Percentiles rank a stretch among this genome's conserved stretches.
These are phyloP conservation scores for Colletotrichum euphorbiae DNA, from an alignment of 2,329 filamentous ascomycete species.

Conservation along the genomic window DNA sequence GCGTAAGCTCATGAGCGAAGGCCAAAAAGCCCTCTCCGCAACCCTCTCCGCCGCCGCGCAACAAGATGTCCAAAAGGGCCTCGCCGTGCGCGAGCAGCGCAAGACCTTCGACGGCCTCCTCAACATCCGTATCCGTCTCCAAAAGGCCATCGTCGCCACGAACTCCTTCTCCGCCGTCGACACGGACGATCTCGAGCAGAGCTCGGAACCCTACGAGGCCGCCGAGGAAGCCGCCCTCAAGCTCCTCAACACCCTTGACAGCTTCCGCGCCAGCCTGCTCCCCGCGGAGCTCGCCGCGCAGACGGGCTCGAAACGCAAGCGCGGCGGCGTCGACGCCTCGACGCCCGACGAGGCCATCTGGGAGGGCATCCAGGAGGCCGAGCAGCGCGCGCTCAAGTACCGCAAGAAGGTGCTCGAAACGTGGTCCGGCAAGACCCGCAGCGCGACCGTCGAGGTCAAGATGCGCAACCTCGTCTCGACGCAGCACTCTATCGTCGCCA, in stretches of 20 bases:
- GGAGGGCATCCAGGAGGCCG: constrained; percentile 75
- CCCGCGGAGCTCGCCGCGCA: constrained; percentile 52
- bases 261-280: constrained; percentile 72
- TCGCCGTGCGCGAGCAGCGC: constrained; percentile 87
- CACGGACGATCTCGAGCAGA: constrained; percentile 52
- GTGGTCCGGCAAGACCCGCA: constrained; percentile 83
- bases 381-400: constrained; percentile 67
- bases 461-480: constrained; percentile 66
- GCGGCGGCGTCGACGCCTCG: constrained; percentile 55
- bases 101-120: constrained; percentile 88
- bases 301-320: constrained; percentile 71
- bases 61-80: constrained; percentile 85
- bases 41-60: constrained; percentile 73
- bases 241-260: constrained; percentile 84
- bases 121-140: constrained; percentile 90
- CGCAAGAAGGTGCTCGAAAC: constrained; percentile 84
- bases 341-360: constrained; percentile 76
- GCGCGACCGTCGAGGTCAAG: constrained; percentile 66
- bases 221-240: constrained; percentile 88
- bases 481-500: constrained; percentile 72
- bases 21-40: constrained; percentile 74
- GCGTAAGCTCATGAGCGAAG: constrained; percentile 74
- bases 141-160: constrained; percentile 86
- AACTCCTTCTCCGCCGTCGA: constrained; percentile 75
- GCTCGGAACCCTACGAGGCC: constrained; percentile 71